These are phyloP conservation scores for Chaetomiaceae sp. DNA, from an alignment of 2,329 filamentous ascomycete species.

Conservation along the genomic window DNA sequence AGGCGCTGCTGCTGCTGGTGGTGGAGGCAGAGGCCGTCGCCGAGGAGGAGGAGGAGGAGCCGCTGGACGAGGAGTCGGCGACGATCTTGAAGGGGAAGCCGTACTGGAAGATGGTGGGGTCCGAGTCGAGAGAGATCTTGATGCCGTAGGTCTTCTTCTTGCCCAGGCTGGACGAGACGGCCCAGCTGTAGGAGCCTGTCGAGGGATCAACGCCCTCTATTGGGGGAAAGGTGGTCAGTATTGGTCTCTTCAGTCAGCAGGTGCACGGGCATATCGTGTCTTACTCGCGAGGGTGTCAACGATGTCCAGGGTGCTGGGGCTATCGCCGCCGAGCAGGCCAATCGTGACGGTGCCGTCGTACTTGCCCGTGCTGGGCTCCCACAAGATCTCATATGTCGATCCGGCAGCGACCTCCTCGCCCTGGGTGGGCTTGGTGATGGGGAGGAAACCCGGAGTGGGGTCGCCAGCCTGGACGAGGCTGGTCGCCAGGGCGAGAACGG, in stretches of 20 bases:
- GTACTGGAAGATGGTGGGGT: slow-evolving; percentile 54
- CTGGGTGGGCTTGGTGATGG: slow-evolving; percentile 44
- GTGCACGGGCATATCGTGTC: slow-evolving; percentile 29
- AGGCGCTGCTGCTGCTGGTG: background rate
- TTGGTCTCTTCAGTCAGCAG: background rate
- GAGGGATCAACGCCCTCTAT: slow-evolving; percentile 46
- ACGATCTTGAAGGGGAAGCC: slow-evolving; percentile 57
- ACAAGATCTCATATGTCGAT: slow-evolving; percentile 46
- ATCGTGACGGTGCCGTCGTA: slow-evolving; percentile 47
- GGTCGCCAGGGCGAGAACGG: slow-evolving; percentile 48
- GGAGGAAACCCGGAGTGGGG: slow-evolving; percentile 54
- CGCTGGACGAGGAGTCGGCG: slow-evolving; percentile 25
- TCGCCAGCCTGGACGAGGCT: slow-evolving; percentile 44
- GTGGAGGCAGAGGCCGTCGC: slow-evolving; percentile 2
- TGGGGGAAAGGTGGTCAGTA: slow-evolving; percentile 17
- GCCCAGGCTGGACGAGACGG: slow-evolving; percentile 43
- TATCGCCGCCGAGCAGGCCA: slow-evolving; percentile 50
- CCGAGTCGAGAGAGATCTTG: slow-evolving; percentile 46
- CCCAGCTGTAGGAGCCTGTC: slow-evolving; percentile 46
- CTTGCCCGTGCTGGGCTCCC: slow-evolving; percentile 40
- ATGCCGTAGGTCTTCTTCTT: slow-evolving; percentile 52
- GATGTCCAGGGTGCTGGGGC: slow-evolving; percentile 40
- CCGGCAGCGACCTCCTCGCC: slow-evolving; percentile 46
- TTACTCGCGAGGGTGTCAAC: slow-evolving; percentile 46
- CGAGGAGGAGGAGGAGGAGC: slow-evolving; percentile 19